A percentile compares a stretch with the other conserved stretches of the same genome.
Conservation (phyloP, 2,329 filamentous ascomycete genomes). For the Thermochaetoides dissita region DNA sequence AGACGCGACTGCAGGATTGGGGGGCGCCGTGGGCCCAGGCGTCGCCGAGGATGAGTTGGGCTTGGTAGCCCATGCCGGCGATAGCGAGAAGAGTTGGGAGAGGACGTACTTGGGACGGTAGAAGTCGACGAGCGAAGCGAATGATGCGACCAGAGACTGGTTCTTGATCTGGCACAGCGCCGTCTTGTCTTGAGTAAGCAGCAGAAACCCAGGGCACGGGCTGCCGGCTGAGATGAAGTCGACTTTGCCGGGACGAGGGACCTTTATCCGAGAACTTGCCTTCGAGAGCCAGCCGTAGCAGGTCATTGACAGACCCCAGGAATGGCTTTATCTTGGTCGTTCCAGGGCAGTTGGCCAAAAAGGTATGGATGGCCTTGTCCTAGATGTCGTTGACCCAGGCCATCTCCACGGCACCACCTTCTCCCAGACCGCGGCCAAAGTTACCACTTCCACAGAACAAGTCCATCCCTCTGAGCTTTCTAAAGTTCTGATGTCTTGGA, state of each 20-base stretch:
- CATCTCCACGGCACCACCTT: conserved; percentile 51
- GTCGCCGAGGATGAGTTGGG: conserved; percentile 52
- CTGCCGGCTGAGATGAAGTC: conserved; percentile 59
- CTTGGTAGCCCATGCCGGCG: conserved; percentile 66
- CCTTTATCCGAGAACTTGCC: conserved; percentile 30
- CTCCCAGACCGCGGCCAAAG: conserved; percentile 63
- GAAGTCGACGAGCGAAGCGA: conserved; percentile 59
- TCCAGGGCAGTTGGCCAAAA: conserved; percentile 49
- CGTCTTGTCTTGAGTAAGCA: conserved; percentile 42
- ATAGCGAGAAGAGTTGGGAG: conserved; percentile 57
- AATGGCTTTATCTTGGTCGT: conserved; percentile 37
- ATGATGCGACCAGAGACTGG: conserved; percentile 63
- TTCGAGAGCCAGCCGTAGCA: conserved; percentile 40
- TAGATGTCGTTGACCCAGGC: conserved; percentile 56
- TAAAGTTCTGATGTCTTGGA: conserved; percentile 20
- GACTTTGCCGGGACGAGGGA: conserved; percentile 49
- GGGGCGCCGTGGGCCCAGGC: conserved; percentile 54
- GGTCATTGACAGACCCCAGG: conserved; percentile 58
- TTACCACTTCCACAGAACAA: conserved; percentile 69
- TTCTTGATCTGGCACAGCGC: conserved; percentile 48
- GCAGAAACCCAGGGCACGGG: conserved; percentile 65
- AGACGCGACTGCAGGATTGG: conserved; percentile 53
- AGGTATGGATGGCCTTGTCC: conserved; percentile 52
- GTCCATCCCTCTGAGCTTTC: conserved; percentile 47
- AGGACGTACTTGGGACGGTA: conserved; percentile 66